Percentiles rank a stretch among this genome's conserved stretches.
Conservation (phyloP, 768 basidiomycete species). For the Podaxis rugospora region DNA sequence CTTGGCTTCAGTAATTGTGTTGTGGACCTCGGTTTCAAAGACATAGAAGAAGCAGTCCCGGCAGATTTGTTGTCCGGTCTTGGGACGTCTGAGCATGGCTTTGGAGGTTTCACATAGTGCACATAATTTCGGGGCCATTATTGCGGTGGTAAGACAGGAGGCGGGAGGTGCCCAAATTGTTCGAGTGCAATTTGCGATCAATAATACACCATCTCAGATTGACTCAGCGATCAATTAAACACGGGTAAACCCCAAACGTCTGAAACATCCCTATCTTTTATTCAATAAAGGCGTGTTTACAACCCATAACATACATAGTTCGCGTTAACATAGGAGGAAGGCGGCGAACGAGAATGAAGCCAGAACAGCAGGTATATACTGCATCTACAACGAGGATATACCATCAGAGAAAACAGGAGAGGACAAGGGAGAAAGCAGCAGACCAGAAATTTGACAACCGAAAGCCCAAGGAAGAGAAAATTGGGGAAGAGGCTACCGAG, state of each 20-base stretch:
- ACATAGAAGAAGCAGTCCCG: constrained; percentile 94
- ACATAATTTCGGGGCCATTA: constrained; percentile 81
- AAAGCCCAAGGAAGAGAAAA: neutral
- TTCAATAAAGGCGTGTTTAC: neutral
- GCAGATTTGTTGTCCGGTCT: constrained; percentile 97
- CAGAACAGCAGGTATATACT: neutral
- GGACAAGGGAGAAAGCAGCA: neutral
- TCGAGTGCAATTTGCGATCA: neutral
- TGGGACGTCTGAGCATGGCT: constrained; percentile 91
- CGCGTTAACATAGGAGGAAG: neutral
- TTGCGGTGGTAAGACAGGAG: neutral
- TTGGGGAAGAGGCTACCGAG: neutral
- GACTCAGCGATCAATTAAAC: constrained; percentile 7
- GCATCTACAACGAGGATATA: constrained; percentile 1
- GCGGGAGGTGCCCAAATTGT: neutral
- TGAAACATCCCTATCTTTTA: neutral
- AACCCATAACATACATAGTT: neutral
- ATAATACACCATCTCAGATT: neutral
- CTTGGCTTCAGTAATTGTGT: constrained; percentile 80
- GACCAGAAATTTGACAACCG: neutral
- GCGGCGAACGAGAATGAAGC: neutral
- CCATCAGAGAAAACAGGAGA: neutral
- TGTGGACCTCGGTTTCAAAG: constrained; percentile 97
- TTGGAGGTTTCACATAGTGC: constrained; percentile 69
- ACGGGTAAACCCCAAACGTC: constrained; percentile 1